Percentiles rank a stretch among this genome's conserved stretches.
phyloP scores from a whole-genome alignment of 768 basidiomycete genomes.

The Rossbeevera mucosa region DNA sequence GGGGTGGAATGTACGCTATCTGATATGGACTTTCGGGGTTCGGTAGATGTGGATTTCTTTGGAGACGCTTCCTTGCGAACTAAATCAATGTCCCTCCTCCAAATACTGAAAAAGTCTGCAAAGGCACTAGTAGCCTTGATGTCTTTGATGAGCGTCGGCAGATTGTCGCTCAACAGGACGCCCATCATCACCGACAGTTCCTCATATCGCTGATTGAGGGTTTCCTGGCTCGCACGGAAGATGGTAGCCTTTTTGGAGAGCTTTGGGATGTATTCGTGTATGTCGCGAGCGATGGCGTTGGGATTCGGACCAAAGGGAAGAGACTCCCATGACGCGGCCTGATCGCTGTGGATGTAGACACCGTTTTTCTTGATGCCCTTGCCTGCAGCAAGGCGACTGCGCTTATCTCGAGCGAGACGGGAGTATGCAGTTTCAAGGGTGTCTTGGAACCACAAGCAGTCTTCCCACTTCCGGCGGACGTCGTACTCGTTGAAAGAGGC shows the following conservation, averaged over 20 bases:
- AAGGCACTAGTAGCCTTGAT: constrained; percentile 53
- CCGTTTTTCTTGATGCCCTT: constrained; percentile 73
- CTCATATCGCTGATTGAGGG: constrained; percentile 54
- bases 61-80: constrained; percentile 36
- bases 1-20: constrained; percentile 55
- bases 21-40: constrained; percentile 42
- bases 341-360: constrained; percentile 62
- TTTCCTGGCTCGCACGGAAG: constrained; percentile 67
- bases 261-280: constrained; percentile 62
- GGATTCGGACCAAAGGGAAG: constrained; percentile 82
- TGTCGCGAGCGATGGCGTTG: constrained; percentile 61
- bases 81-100: constrained; percentile 68
- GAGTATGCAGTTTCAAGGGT: constrained; percentile 61
- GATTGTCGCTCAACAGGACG: constrained; percentile 52
- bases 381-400: constrained; percentile 59
- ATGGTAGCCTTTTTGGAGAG: constrained; percentile 68
- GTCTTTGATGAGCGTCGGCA: constrained; percentile 64
- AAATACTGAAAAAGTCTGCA: constrained; percentile 75
- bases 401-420: constrained; percentile 61
- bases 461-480: constrained; percentile 79
- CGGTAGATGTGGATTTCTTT: constrained; percentile 19
- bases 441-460: constrained; percentile 74
- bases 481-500: constrained; percentile 51
- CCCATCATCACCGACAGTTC: constrained; percentile 60
- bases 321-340: constrained; percentile 81